Evolutionary conservation across 108 stramenopile genomes (phyloP).

Genomic region (Fistulifera pelliculosa): DNA sequence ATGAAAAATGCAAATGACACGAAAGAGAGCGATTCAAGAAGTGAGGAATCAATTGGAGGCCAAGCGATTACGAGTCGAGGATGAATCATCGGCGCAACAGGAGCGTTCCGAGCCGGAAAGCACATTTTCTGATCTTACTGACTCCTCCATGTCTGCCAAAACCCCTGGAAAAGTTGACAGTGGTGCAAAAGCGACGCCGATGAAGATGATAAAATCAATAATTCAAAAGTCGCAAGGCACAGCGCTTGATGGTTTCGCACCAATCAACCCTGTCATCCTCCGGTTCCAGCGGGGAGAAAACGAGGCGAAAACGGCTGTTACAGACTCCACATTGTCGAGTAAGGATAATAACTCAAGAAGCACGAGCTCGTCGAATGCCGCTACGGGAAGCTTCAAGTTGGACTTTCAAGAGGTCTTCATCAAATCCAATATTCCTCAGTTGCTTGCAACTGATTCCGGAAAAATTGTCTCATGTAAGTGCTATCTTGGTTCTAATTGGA

Average conservation of each 20-base stretch:
- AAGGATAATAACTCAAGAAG: not conserved
- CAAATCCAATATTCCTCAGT: constrained; percentile 69
- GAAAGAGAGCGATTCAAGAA: constrained; percentile 52
- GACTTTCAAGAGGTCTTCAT: constrained; percentile 72
- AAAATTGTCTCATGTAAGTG: constrained; percentile 50
- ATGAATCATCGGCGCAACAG: constrained; percentile 36
- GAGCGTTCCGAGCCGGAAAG: constrained; percentile 70
- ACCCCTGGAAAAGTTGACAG: too few relatives aligned
- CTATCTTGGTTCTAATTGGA: constrained; percentile 4
- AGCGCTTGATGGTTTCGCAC: too few relatives aligned
- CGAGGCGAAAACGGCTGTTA: not conserved
- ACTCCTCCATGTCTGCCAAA: constrained; percentile 5
- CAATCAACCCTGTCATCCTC: too few relatives aligned
- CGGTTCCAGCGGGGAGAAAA: too few relatives aligned
- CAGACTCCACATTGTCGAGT: not conserved
- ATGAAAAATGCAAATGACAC: constrained; percentile 46
- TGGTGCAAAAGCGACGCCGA: not conserved
- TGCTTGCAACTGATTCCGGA: constrained; percentile 70
- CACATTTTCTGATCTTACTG: constrained; percentile 50
- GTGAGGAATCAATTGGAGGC: constrained; percentile 39
- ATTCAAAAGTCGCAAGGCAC: not conserved
- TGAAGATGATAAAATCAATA: not conserved
- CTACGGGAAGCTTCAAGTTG: constrained; percentile 28
- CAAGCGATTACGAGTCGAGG: constrained; percentile 34
- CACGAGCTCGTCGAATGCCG: too few relatives aligned